These are phyloP conservation scores for Nicotiana rustica DNA, from an alignment of 305 asterid genomes.

Conservation along the genomic window DNA sequence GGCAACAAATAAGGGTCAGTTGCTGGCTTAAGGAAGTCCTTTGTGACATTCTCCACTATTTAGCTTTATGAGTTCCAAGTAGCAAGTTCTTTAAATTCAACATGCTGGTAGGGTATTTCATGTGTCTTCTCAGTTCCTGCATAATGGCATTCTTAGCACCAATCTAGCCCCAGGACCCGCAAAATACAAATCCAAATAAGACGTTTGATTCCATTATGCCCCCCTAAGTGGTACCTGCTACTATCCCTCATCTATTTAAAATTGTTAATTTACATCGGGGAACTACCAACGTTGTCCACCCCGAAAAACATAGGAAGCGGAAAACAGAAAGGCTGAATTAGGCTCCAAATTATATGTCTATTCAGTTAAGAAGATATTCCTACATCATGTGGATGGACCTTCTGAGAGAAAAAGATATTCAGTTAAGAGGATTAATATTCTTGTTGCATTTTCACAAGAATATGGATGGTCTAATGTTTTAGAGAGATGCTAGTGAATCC, in stretches of 20 bases:
- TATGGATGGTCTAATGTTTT: conserved; percentile 7
- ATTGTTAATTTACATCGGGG: neutral
- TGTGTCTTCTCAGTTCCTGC: neutral
- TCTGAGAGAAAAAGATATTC: neutral
- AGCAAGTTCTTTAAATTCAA: conserved; percentile 26
- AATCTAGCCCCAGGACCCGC: conserved; percentile 4
- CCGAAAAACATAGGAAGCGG: neutral
- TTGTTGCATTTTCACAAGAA: conserved; percentile 29
- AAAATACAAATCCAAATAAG: neutral
- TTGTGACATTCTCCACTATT: conserved; percentile 16
- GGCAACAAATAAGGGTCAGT: neutral
- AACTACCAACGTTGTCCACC: neutral
- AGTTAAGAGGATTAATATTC: neutral
- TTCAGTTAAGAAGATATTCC: neutral
- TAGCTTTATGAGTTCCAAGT: conserved; percentile 30
- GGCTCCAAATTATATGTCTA: conserved; percentile 26
- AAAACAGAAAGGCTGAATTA: conserved; percentile 13
- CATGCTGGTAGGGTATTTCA: conserved; percentile 21
- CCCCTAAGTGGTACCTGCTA: too few species aligned
- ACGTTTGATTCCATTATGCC: neutral
- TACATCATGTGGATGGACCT: too few species aligned
- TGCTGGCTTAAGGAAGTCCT: conserved; percentile 8
- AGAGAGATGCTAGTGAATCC: conserved; percentile 4
- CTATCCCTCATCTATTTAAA: conserved; percentile 11
- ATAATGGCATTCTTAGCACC: neutral